These are phyloP conservation scores for Sphaerulina vaccinii DNA, from an alignment of 2,329 filamentous ascomycete species.

Conservation along the genomic window DNA sequence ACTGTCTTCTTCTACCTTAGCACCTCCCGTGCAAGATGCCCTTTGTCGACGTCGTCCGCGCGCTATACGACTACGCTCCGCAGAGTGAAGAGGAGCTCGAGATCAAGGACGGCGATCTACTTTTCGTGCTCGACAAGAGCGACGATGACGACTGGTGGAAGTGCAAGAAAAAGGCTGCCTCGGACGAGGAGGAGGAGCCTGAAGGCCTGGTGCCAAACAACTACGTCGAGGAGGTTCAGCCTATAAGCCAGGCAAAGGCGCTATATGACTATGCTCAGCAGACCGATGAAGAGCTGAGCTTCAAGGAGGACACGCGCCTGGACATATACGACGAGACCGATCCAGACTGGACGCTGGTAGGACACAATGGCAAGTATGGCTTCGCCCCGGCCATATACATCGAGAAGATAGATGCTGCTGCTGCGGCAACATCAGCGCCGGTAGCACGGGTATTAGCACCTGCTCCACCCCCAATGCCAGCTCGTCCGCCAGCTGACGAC, in stretches of 20 bases:
- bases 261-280: conserved; percentile 97
- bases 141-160: conserved; percentile 84
- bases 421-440: conserved; percentile 23
- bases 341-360: conserved; percentile 94
- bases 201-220: conserved; percentile 89
- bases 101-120: conserved; percentile 79
- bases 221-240: conserved; percentile 81
- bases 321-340: conserved; percentile 87
- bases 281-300: conserved; percentile 96
- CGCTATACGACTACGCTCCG: conserved; percentile 88
- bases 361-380: conserved; percentile 79
- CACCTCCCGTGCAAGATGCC: conserved; percentile 60
- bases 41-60: conserved; percentile 87
- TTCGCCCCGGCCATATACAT: conserved; percentile 98
- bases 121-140: conserved; percentile 85
- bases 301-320: conserved; percentile 80
- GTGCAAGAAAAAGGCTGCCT: conserved; percentile 80
- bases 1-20: background rate
- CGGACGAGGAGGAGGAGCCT: conserved; percentile 87
- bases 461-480: conserved; percentile 38
- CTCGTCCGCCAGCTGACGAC: conserved; percentile 31
- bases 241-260: conserved; percentile 73
- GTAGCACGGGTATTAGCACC: conserved; percentile 39
- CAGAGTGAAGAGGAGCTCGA: conserved; percentile 82
- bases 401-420: conserved; percentile 60